A percentile compares a stretch with the other conserved stretches of the same genome.
These are phyloP conservation scores for Dioszegia hungarica DNA, from an alignment of 768 basidiomycete genomes.

Conservation along the genomic window DNA sequence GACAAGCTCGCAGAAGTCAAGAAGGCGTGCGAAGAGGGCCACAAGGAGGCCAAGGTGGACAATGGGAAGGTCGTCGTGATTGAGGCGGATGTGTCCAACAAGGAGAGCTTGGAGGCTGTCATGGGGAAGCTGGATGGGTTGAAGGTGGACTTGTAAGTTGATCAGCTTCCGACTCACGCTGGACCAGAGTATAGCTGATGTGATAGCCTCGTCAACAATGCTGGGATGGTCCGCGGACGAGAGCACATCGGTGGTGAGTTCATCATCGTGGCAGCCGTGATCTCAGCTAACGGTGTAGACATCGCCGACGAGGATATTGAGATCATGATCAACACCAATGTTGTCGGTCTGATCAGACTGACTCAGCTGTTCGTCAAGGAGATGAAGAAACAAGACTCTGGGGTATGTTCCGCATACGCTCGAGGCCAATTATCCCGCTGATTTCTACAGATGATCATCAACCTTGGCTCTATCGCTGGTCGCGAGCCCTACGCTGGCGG, in stretches of 20 bases:
- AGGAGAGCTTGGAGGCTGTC: constrained; percentile 57
- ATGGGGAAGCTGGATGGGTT: constrained; percentile 64
- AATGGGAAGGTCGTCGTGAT: constrained; percentile 62
- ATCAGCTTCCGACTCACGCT: background rate
- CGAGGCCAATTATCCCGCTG: background rate
- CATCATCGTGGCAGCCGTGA: too few species aligned
- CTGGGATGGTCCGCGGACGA: constrained; percentile 82
- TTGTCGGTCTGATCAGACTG: constrained; percentile 46
- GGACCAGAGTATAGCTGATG: background rate
- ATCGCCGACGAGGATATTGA: constrained; percentile 67
- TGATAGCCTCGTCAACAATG: constrained; percentile 60
- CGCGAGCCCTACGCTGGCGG: constrained; percentile 80
- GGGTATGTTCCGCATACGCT: constrained; percentile 41
- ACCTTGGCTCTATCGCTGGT: constrained; percentile 89
- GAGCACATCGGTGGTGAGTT: constrained; percentile 68
- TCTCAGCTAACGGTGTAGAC: background rate
- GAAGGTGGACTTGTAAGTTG: constrained; percentile 73
- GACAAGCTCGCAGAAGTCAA: constrained; percentile 70
- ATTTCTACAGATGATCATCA: constrained; percentile 67
- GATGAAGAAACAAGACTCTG: constrained; percentile 41
- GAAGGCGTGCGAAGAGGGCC: constrained; percentile 63
- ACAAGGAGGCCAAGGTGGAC: constrained; percentile 68
- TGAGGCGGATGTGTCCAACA: constrained; percentile 75
- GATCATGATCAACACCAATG: constrained; percentile 67
- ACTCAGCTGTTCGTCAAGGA: constrained; percentile 46